phyloP scores from a whole-genome alignment of 768 basidiomycete genomes.

The Rhizopogon roseolus region DNA sequence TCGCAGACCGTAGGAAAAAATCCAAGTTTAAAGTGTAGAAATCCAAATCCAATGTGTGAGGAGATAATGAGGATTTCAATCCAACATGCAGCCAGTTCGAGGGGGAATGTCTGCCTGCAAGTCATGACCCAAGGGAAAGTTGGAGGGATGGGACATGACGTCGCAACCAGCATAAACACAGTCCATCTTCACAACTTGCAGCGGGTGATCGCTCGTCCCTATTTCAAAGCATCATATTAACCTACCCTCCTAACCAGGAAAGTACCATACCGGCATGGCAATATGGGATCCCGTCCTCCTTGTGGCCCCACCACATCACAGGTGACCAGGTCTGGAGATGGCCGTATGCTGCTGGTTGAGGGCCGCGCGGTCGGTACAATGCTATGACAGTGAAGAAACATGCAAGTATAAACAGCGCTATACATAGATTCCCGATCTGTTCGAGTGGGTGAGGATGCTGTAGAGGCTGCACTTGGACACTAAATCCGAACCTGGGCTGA shows the following conservation, averaged over 20 bases:
- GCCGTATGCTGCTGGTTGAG: conserved; percentile 27
- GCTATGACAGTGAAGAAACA: conserved; percentile 10
- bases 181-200: conserved; percentile 14
- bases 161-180: conserved; percentile 9
- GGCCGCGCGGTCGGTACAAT: conserved; percentile 15
- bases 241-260: neutral
- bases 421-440: conserved; percentile 22
- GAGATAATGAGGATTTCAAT: too few species aligned
- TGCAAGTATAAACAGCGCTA: conserved; percentile 12
- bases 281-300: conserved; percentile 1
- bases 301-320: conserved; percentile 25
- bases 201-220: conserved; percentile 22
- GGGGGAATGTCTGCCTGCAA: too few species aligned
- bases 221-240: neutral
- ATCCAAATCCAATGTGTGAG: too few species aligned
- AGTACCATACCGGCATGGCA: conserved; percentile 12
- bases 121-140: too few species aligned
- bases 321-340: conserved; percentile 29
- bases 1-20: too few species aligned
- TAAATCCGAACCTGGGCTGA: conserved; percentile 16
- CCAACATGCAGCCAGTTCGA: too few species aligned
- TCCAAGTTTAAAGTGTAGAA: too few species aligned
- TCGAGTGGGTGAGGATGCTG: neutral
- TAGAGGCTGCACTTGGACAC: neutral
- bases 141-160: too few species aligned